Evolutionary conservation across 805 yeast species (phyloP).

Genomic region (Candida ipomoeae): DNA sequence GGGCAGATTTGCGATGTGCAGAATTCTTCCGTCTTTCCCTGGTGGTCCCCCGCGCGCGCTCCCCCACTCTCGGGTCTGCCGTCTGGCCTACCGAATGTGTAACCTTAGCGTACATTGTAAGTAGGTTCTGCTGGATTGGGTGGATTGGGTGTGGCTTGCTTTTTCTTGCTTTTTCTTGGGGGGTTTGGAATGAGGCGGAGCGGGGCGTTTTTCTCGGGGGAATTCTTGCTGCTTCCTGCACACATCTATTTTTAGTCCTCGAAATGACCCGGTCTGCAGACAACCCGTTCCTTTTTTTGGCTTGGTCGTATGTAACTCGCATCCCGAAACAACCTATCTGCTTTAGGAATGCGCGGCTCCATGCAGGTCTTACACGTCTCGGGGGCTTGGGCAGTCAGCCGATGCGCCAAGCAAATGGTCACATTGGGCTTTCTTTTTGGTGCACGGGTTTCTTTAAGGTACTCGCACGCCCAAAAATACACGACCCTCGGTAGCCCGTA

Average conservation of each 20-base stretch:
- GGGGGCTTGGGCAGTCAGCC: not conserved
- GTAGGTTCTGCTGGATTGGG: too few relatives aligned
- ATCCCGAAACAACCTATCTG: not conserved
- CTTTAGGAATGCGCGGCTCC: not conserved
- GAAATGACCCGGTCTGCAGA: too few relatives aligned
- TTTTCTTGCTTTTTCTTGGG: too few relatives aligned
- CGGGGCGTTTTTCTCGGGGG: too few relatives aligned
- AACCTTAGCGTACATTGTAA: too few relatives aligned
- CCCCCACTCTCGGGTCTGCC: not conserved
- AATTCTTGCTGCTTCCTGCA: too few relatives aligned
- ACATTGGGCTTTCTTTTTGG: not conserved
- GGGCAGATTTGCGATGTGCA: constrained; percentile 3
- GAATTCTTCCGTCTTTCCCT: not conserved
- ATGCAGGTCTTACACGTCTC: not conserved
- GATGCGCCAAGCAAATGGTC: not conserved
- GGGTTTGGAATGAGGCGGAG: too few relatives aligned
- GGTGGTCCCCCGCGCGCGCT: not conserved
- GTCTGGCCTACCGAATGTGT: too few relatives aligned
- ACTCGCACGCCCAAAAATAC: too few relatives aligned
- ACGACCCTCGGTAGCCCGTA: too few relatives aligned
- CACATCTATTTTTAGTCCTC: too few relatives aligned
- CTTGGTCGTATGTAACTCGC: not conserved
- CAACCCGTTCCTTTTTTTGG: not conserved
- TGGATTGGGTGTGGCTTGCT: too few relatives aligned
- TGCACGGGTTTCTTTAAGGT: not conserved